Base-by-base conservation (phyloP, 2,329 filamentous ascomycete species). In the Gyromitra esculenta region DNA sequence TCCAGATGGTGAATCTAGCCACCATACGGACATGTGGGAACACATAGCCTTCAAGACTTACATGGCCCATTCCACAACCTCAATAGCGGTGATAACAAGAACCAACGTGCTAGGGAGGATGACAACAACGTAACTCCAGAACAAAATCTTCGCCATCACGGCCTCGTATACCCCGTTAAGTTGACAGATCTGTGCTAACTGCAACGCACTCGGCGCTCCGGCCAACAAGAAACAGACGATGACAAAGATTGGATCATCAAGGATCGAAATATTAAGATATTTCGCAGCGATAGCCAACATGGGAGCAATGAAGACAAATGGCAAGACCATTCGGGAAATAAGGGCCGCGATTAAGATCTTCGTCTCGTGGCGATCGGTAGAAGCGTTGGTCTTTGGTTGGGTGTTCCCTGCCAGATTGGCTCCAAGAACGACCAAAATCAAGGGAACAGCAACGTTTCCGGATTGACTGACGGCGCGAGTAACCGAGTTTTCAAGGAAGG, bases 171-270 rank as follows among this genome's bases (percentile, higher is more conserved):
- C 96, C 78, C 91, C 91, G 84, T 99, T 99, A 85, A 98, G 92
- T 87, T 98, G 96, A 85, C 96, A 99, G 77, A 99, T 99, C 85
- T 99, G 96, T 5, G 96, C 95, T 82, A 99, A 86, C 85, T 99
- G 96, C 79, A 99, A 87, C 35, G 96, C 96, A 78, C 92, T 96
- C 5, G 96, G 96, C 1, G 96, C 96, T 45, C 96, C 96, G 0
- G 93, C 95, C 80, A 99, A 91, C 79, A 99, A 87, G 87, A 98
- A 99, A 85, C 94, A 97, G 45, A 99, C 96, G 80, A 99, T 93
- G 80, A 99, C 91, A 84, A 99, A 99, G 81, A 99, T 99, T 8
- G 96, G 96, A 82, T 99, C 96, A 82, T 96, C 96, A 43, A 99
- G 86, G 81, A 99, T 98, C 86, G 92, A 96, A 82, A 99, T 88